Percentiles rank a stretch among this genome's conserved stretches.
phyloP scores from a whole-genome alignment of 2,329 filamentous ascomycete genomes.

The Sporothrix phasma region DNA sequence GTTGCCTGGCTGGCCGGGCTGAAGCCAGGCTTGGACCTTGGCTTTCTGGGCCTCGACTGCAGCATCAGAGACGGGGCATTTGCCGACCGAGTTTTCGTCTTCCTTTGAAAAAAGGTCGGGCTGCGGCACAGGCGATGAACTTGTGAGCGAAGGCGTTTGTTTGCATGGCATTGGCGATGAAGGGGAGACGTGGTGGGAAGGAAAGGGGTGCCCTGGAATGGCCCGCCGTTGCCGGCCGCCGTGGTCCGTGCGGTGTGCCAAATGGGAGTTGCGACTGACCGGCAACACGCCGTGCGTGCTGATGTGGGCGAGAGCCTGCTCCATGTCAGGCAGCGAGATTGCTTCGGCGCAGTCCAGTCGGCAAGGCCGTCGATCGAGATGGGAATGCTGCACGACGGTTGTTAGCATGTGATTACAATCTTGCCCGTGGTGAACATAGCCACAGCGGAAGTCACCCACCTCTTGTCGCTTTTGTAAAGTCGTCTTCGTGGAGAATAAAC shows the following conservation, averaged over 20 bases:
- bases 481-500: conserved; percentile 88
- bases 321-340: conserved; percentile 61
- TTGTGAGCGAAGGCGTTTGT: conserved; percentile 11
- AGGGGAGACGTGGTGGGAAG: neutral
- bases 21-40: conserved; percentile 39
- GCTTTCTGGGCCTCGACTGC: conserved; percentile 37
- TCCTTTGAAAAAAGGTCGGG: conserved; percentile 45
- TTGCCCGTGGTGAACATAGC: neutral
- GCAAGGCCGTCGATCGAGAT: conserved; percentile 47
- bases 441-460: conserved; percentile 37
- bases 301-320: conserved; percentile 59
- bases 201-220: neutral
- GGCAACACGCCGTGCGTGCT: conserved; percentile 55
- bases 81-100: conserved; percentile 52
- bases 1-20: conserved; percentile 36
- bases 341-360: conserved; percentile 86
- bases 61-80: conserved; percentile 40
- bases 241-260: conserved; percentile 24
- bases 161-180: neutral
- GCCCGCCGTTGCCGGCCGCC: conserved; percentile 16
- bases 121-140: conserved; percentile 24
- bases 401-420: neutral
- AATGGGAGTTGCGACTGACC: conserved; percentile 33
- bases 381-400: conserved; percentile 37
- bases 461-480: conserved; percentile 81